Evolutionary conservation across 1,284 basidiomycete species (phyloP).

Genomic region (Heterobasidion irregulare): DNA sequence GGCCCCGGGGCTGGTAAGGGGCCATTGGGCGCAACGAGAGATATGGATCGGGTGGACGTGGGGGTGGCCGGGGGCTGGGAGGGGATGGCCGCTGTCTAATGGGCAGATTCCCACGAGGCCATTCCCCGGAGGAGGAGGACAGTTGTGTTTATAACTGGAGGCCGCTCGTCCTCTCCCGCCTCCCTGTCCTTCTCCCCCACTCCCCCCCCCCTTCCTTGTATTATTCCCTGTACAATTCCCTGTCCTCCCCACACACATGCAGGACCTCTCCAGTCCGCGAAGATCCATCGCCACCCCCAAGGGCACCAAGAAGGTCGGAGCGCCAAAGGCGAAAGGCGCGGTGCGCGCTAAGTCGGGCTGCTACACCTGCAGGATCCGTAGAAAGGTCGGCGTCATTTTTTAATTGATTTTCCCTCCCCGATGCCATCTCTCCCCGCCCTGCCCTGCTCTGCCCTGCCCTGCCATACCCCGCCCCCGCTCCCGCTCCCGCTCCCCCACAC

Average conservation of each 20-base stretch:
- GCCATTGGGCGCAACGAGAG: no score
- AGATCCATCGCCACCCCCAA: conserved; percentile 21
- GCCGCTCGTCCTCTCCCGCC: conserved; percentile 7
- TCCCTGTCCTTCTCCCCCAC: conserved; percentile 4
- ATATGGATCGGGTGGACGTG: no score
- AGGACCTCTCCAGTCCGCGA: conserved; percentile 24
- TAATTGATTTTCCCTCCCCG: conserved; percentile 11
- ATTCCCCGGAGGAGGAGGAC: conserved; percentile 1
- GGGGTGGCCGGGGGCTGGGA: background rate
- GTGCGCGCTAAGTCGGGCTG: conserved; percentile 77
- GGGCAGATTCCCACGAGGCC: background rate
- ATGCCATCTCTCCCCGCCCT: conserved; percentile 7
- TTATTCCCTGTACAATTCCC: background rate
- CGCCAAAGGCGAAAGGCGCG: conserved; percentile 68
- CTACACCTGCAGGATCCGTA: conserved; percentile 76
- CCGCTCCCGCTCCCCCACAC: conserved; percentile 10
- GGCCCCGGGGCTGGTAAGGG: background rate
- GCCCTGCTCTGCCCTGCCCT: background rate
- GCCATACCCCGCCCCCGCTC: background rate
- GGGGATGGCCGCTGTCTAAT: background rate
- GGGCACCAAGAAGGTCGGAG: conserved; percentile 37
- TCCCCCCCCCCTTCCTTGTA: conserved; percentile 8
- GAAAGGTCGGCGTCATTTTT: conserved; percentile 48
- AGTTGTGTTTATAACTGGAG: conserved; percentile 8
- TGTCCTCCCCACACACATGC: conserved; percentile 16